Evolutionary conservation across 495 filamentous ascomycete species (phyloP), one percentile per base, ranked within the genome.

Genomic region (Penicillium odoratum): DNA sequence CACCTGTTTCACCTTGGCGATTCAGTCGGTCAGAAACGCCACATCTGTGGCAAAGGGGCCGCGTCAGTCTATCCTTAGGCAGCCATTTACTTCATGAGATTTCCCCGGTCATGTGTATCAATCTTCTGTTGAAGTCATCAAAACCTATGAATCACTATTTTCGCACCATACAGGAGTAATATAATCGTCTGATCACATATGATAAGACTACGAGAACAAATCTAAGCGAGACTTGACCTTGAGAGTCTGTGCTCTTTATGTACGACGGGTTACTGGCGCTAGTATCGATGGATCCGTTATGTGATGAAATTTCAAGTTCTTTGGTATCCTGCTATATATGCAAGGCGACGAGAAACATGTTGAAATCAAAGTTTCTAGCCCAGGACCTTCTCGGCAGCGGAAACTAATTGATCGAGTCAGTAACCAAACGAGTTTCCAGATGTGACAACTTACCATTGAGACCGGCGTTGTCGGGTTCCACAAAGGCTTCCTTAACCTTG

Each of bases 381-480:
- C 46, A 93, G 71, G 4, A 93, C 88, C 58, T 91, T 87, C 51
- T 90, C 87, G 46, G 87, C 89, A 51, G 88, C 71, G 29, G 86
- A 88, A 42, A 86, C 86, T 88, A 62, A 57, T 51, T 21, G 7
- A 42, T 15, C 11, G 26, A 43, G 48, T 28, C n/a, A 51, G 42
- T 11, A 47, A 1, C 7, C 10, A 5, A 29, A 40, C 13, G 13
- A 15, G 10, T 4, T 15, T 40, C 15, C n/a, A 16, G 16, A 40
- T 5, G 13, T 40, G 7, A 4, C 38, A 28, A 65, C 82, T 70
- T 74, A 94, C 91, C 89, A 58, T 88, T 81, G 11, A 94, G 80
- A 34, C 94, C 92, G 34, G 91, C 95, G 75, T 93, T 97, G 74
- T 98, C 93, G 18, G 93, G 92, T 79, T 98, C 94, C 43, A 97